Evolutionary conservation across 441 rosid species (phyloP), one percentile per base, ranked within the genome.

Genomic region (Jatropha multifida): DNA sequence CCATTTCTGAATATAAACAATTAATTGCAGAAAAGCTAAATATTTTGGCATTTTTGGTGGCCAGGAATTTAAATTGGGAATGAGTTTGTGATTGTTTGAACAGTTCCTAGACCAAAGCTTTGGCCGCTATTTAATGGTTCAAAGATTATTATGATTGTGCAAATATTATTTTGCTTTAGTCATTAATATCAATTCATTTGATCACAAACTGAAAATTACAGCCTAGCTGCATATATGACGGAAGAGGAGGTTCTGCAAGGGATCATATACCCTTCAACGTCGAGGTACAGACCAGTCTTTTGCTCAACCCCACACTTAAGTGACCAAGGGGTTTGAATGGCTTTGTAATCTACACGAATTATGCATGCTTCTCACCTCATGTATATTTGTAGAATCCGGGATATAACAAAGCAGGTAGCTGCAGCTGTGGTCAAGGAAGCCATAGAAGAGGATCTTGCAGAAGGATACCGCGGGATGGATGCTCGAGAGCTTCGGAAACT

Each of bases 351-450:
- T 44, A 65, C 71, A 55, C 3, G 60, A 13, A 40, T 10, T 37
- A 55, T 32, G 20, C 41, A 44, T 60, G 13, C 51, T 11, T 5
- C 32, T 73, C 74, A 74, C 62, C 71, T 64, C 52, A 8, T 63
- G 26, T 46, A 17, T 44, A 32, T 80, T 73, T 87, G 85, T 87
- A 96, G 99, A 85, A 94, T 96, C 79, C 80, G 99, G 77, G 93
- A 92, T 79, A 94, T 94, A 81, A 94, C 98, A 68, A 92, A 88
- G 85, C 82, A 87, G 81, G 90, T 96, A 65, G 98, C 97, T 64
- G 97, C 93, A 69, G 98, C 98, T 40, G 99, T 96, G 72, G 83
- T 96, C 71, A 88, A 86, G 83, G 99, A 96, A 88, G 98, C 99
- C 27, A 77, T 92, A 77, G 89, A 87, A 77, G 97, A 90, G 76